phyloP scores from a whole-genome alignment of 768 basidiomycete species.

The Suillus bovinus region DNA sequence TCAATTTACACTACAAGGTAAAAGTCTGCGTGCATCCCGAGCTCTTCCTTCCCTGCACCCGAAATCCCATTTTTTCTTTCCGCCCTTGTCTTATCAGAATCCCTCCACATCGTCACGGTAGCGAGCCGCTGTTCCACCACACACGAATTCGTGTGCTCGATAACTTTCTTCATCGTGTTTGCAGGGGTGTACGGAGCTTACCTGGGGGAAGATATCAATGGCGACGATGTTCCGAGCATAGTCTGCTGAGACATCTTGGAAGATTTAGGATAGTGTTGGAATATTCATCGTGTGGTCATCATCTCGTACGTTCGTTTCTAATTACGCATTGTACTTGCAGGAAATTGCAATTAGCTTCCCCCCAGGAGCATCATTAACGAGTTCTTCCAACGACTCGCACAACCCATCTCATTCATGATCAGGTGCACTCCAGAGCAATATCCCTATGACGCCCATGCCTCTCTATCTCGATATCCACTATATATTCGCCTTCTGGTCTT shows the following conservation, averaged over 20 bases:
- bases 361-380: too few relatives aligned
- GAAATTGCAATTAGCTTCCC: slow-evolving; percentile 65
- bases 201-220: slow-evolving; percentile 94
- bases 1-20: slow-evolving; percentile 99
- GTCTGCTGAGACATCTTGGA: slow-evolving; percentile 92
- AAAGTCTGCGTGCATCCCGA: slow-evolving; percentile 93
- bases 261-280: slow-evolving; percentile 93
- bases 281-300: slow-evolving; percentile 95
- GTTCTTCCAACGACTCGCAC: too few relatives aligned
- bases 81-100: slow-evolving; percentile 40
- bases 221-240: slow-evolving; percentile 98
- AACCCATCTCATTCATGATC: too few relatives aligned
- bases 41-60: slow-evolving; percentile 57
- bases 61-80: slow-evolving; percentile 85
- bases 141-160: slow-evolving; percentile 94
- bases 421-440: too few relatives aligned
- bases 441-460: too few relatives aligned
- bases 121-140: slow-evolving; percentile 82
- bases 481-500: too few relatives aligned
- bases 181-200: slow-evolving; percentile 96
- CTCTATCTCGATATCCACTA: too few relatives aligned
- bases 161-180: slow-evolving; percentile 99
- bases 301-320: slow-evolving; percentile 87
- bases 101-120: slow-evolving; percentile 43
- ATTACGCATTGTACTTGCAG: slow-evolving; percentile 60